phyloP scores from a whole-genome alignment of 768 basidiomycete species.

The Boletus rubropictus region DNA sequence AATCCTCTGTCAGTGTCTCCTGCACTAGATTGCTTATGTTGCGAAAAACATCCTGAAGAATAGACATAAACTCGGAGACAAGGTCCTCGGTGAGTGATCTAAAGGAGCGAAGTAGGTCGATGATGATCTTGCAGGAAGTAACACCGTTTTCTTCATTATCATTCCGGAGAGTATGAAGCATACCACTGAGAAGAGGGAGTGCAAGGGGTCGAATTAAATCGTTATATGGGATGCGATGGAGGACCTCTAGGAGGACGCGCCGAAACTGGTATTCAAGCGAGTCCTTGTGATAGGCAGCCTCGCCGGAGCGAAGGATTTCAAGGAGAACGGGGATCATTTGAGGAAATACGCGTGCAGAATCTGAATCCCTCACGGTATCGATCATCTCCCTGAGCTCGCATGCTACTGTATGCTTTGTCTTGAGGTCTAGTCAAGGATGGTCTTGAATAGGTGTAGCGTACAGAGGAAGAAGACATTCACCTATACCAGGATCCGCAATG shows the following conservation, averaged over 20 bases:
- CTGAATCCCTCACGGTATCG: conserved; percentile 71
- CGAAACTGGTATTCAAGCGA: conserved; percentile 76
- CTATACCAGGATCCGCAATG: conserved; percentile 70
- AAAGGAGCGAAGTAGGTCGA: conserved; percentile 80
- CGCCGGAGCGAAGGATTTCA: conserved; percentile 64
- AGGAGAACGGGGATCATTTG: conserved; percentile 70
- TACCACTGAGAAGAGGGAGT: conserved; percentile 62
- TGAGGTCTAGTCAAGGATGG: conserved; percentile 48
- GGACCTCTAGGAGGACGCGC: conserved; percentile 78
- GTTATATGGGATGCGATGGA: conserved; percentile 79
- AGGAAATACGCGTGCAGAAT: conserved; percentile 62
- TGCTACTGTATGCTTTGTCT: conserved; percentile 63
- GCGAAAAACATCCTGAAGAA: conserved; percentile 72
- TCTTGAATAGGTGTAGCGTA: neutral
- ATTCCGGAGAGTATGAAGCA: conserved; percentile 75
- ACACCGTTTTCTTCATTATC: conserved; percentile 98
- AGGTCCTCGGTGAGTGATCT: conserved; percentile 67
- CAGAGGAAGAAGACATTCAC: conserved; percentile 32
- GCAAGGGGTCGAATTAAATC: conserved; percentile 73
- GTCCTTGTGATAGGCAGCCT: conserved; percentile 62
- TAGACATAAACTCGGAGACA: conserved; percentile 70
- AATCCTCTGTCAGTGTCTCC: conserved; percentile 69
- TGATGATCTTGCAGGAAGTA: conserved; percentile 83
- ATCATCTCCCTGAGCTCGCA: conserved; percentile 77
- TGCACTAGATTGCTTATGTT: conserved; percentile 70